Conservation (phyloP, 768 basidiomycete species). For the Russula dissimulans region DNA sequence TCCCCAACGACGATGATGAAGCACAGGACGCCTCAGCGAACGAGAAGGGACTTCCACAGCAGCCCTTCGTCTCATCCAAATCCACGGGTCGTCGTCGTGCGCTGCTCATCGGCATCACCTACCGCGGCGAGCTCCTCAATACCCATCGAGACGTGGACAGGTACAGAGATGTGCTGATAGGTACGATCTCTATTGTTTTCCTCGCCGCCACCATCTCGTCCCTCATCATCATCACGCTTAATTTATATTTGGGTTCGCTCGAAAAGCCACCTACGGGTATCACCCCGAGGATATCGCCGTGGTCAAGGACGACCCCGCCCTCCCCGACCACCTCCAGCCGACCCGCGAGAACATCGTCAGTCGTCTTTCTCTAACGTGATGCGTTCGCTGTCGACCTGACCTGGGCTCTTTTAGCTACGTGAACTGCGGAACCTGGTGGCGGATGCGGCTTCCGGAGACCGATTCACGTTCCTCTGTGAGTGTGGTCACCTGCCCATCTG, state of each 20-base stretch:
- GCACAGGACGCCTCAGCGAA: not conserved
- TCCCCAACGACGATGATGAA: too few relatives aligned
- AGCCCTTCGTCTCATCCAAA: not conserved
- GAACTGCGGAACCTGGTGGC: conserved; percentile 17
- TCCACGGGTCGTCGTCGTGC: conserved; percentile 5
- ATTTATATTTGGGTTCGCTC: not conserved
- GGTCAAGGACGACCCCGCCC: conserved; percentile 8
- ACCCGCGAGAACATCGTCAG: conserved; percentile 15
- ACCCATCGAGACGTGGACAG: conserved; percentile 17
- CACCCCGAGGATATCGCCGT: conserved; percentile 10
- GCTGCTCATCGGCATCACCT: conserved; percentile 19
- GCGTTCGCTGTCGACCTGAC: not conserved
- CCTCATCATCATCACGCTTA: too few relatives aligned
- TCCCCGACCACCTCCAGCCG: conserved; percentile 8
- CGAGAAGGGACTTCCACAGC: not conserved
- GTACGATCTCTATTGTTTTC: not conserved
- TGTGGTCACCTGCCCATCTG: not conserved
- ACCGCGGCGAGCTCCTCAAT: conserved; percentile 14
- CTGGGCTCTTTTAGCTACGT: not conserved
- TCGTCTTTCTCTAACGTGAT: not conserved
- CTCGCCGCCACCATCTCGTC: not conserved
- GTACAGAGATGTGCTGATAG: conserved; percentile 10
- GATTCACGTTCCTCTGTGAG: conserved; percentile 24
- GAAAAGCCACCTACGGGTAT: conserved; percentile 11
- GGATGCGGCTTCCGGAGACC: conserved; percentile 21